Conservation (phyloP, 2,329 filamentous ascomycete genomes). For the Plectosphaerella sp. region DNA sequence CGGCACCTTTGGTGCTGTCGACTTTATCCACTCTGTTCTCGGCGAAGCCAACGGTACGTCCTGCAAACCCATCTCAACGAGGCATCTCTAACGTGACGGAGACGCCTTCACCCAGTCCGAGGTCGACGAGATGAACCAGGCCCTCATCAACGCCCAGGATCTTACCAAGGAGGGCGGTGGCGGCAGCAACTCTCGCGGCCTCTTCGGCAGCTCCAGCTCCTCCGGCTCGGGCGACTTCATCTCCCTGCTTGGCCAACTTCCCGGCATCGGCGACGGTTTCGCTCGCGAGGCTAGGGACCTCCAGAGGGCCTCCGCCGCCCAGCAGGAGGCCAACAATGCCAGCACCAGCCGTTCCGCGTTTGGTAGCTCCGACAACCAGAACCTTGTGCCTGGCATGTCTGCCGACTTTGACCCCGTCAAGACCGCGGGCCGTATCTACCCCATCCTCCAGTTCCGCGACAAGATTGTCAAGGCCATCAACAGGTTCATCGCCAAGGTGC, state of each 20-base stretch:
- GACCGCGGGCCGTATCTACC: constrained; percentile 80
- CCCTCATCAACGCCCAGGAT: constrained; percentile 64
- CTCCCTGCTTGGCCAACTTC: constrained; percentile 70
- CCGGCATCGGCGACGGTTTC: constrained; percentile 62
- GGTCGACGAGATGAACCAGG: constrained; percentile 74
- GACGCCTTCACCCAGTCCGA: constrained; percentile 85
- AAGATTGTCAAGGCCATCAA: constrained; percentile 87
- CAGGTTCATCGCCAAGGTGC: constrained; percentile 83
- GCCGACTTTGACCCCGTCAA: constrained; percentile 73
- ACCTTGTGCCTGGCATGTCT: constrained; percentile 70
- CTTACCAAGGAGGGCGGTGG: constrained; percentile 26
- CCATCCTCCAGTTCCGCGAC: constrained; percentile 90
- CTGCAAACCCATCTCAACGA: constrained; percentile 78
- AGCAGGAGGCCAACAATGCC: constrained; percentile 53
- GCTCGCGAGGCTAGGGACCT: constrained; percentile 62
- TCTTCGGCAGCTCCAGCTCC: constrained; percentile 22
- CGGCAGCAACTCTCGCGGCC: constrained; percentile 19
- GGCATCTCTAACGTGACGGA: constrained; percentile 64
- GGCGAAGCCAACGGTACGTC: constrained; percentile 75
- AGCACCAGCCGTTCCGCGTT: constrained; percentile 11
- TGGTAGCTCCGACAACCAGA: constrained; percentile 38
- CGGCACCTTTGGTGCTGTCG: constrained; percentile 73
- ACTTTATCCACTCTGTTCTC: constrained; percentile 76
- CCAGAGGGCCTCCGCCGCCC: constrained; percentile 55
- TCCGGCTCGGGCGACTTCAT: constrained; percentile 56